These are phyloP conservation scores for Cyclotella atomus DNA, from an alignment of 108 stramenopile genomes.

Conservation along the genomic window DNA sequence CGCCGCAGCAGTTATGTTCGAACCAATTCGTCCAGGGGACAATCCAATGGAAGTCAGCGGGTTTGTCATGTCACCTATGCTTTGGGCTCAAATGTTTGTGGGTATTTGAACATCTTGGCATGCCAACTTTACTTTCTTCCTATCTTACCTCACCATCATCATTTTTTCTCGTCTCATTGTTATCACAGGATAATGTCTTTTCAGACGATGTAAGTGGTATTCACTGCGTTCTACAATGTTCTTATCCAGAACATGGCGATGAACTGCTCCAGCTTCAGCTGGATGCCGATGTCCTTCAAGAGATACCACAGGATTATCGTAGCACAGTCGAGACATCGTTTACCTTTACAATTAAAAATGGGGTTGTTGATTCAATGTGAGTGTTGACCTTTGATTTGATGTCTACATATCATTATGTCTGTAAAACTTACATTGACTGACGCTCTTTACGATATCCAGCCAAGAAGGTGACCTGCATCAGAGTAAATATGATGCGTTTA, in stretches of 20 bases:
- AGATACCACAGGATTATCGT: too few species aligned
- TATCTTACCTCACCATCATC: neutral
- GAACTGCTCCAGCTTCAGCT: neutral
- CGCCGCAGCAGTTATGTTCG: neutral
- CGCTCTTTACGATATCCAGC: neutral
- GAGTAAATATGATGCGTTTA: neutral
- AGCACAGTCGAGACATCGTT: neutral
- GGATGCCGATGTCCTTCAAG: neutral
- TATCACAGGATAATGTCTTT: constrained; percentile 19
- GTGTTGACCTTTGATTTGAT: neutral
- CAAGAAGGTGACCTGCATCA: constrained; percentile 20
- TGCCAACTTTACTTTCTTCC: neutral
- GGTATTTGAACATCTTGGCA: neutral
- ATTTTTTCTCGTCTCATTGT: neutral
- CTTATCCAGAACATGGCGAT: neutral
- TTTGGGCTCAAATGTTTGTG: constrained; percentile 35
- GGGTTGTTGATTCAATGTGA: constrained; percentile 5
- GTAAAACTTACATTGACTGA: neutral
- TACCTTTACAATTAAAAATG: constrained; percentile 34
- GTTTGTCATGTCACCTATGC: neutral
- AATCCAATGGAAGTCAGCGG: neutral
- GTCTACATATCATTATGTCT: too few species aligned
- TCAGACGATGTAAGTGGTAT: constrained; percentile 39
- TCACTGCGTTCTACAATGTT: constrained; percentile 33
- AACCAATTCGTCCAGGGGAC: constrained; percentile 6